phyloP scores from a whole-genome alignment of 805 yeast species.

The Scheffersomyces spartinae region DNA sequence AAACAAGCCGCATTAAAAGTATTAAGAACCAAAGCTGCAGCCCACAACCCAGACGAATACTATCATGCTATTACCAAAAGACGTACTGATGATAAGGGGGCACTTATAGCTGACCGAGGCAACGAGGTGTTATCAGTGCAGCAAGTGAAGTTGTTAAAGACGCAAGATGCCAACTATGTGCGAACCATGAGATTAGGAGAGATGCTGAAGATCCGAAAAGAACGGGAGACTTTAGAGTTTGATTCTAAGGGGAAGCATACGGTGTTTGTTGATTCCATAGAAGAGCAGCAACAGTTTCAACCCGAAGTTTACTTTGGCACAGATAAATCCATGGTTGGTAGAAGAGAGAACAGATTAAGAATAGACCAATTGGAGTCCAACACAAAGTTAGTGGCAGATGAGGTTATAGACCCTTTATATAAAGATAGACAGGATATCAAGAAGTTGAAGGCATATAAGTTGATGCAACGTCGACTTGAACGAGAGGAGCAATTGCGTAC shows the following conservation, averaged over 20 bases:
- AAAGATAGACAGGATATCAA: conserved; percentile 32
- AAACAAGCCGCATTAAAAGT: conserved; percentile 57
- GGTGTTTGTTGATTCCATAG: conserved; percentile 63
- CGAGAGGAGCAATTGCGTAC: conserved; percentile 56
- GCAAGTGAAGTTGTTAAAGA: conserved; percentile 72
- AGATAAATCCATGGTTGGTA: conserved; percentile 45
- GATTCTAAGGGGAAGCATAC: conserved; percentile 66
- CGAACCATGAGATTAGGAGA: conserved; percentile 69
- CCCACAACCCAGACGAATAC: conserved; percentile 88
- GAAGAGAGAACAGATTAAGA: conserved; percentile 64
- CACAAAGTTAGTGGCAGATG: conserved; percentile 16
- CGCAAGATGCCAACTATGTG: conserved; percentile 85
- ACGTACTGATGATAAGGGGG: conserved; percentile 60
- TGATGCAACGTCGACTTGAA: conserved; percentile 53
- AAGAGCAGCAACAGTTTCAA: conserved; percentile 45
- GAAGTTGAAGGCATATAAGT: conserved; percentile 49
- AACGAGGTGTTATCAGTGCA: conserved; percentile 51
- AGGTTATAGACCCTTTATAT: conserved; percentile 15
- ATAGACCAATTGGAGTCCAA: conserved; percentile 43
- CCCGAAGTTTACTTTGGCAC: conserved; percentile 64
- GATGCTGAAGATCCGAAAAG: conserved; percentile 47
- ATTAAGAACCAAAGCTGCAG: conserved; percentile 58
- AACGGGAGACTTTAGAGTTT: conserved; percentile 37
- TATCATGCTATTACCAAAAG: conserved; percentile 82
- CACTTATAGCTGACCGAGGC: conserved; percentile 54